Evolutionary conservation across 306 rosid genomes (phyloP), one percentile per base, ranked within the genome.

Genomic region (Trifolium subterraneum): DNA sequence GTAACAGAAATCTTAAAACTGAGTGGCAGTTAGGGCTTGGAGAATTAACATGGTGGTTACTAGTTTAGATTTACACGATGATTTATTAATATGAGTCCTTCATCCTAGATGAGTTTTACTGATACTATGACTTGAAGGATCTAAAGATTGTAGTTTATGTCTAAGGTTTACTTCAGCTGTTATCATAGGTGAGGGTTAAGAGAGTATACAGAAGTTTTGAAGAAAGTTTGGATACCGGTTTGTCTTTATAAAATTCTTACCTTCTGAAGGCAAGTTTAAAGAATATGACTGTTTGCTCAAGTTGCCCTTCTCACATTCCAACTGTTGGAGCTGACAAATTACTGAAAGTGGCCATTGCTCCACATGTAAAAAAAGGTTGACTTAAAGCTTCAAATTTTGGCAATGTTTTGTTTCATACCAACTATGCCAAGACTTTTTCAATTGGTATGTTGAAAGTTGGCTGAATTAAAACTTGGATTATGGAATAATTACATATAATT

Each of bases 71-170:
- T 39, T 20, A 18, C 35, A 65, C 10, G 5, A 65, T 20, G 35
- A 19, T 52, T 39, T 64, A 64, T 39, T 64, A 22, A 15, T 19
- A 1, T 7, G 51, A 39, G 8, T 64, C 16, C 31, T 64, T 52
- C 19, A 6, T 39, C 19, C 52, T 64, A 20, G 19, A 64, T 12
- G 51, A 64, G 31, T 38, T 64, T 39, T 16, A 38, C 70, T 38
- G 70, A 64, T 38, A 64, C 14, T 19, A 42, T 11, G 10, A 42
- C 51, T 18, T 64, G 51, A 9, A 29, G 51, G 70, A 64, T 64
- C 51, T 39, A 38, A 38, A 38, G 70, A 64, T 20, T 35, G 44
- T 64, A 64, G 70, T 38, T 64, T 64, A 10, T 64, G 29, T 64
- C 9, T 36, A 18, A 64, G 50, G 6, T 38, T 64, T 64, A 11